Base-by-base conservation (phyloP, 2,329 filamentous ascomycete genomes). In the Fusarium humuli region DNA sequence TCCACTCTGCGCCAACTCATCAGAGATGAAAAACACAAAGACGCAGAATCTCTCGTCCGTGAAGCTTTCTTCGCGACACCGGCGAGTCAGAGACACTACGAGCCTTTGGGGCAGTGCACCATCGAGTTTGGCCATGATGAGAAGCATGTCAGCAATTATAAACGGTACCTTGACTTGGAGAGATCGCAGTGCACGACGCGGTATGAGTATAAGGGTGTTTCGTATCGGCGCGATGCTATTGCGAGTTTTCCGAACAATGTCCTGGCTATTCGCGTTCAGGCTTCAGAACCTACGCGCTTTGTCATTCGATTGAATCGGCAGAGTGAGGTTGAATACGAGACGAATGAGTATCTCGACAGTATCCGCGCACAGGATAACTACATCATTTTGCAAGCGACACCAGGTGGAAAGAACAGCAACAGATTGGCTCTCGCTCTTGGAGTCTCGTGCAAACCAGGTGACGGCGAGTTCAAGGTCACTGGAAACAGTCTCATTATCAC, bases 181-280 rank as follows among this genome's bases (percentile, higher is more conserved):
- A 75, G 74, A 13, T 81, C 81, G 3, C 75, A 79, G 20, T 75
- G 77, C 12, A 79, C 73, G 11, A 80, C 82, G 3, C 62, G 77
- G 16, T 85, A 84, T 69, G 72, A 73, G 4, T 73, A 79, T 29
- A 64, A 77, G 25, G 78, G 78, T 7, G 72, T 79, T 2, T 60
- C 64, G 1, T 75, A 77, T 44, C 69, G 72, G 29, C 78, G 83
- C 12, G 78, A 85, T 58, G 73, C 76, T 12, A 72, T 86, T 41
- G 81, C 81, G 25, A 84, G 81, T 62, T 79, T 80, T 58, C 79
- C 83, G 2, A 80, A 83, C 25, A 76, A 79, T 29, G 77, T 82
- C 5, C 68, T 85, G 16, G 70, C 45, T 32, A 64, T 65, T n/a
- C 61, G 44, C 10, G 67, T 75, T 2, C 61, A 63, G 5, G 67